Base-by-base conservation (phyloP, 2,329 filamentous ascomycete species). In the Sporothrix brasiliensis region DNA sequence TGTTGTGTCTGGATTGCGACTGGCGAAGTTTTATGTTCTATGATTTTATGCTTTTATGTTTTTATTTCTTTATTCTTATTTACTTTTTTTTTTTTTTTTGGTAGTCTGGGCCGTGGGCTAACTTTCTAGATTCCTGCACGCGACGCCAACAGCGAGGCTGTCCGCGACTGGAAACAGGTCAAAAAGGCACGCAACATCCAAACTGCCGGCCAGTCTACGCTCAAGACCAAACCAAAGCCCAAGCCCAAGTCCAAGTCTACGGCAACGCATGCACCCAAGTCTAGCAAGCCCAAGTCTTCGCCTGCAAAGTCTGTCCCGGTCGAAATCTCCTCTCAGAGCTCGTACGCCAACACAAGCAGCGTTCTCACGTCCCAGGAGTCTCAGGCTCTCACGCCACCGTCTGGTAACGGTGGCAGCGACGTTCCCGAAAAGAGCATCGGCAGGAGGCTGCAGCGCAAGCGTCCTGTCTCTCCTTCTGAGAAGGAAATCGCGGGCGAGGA, bases 111-210 rank as follows among this genome's bases (percentile, higher is more conserved):
- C 24, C n/a, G 14, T 41, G 30, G 67, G n/a, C 14, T 54, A 49
- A 39, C 44, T 27, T 16, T 5, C 7, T 60, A 70, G 69, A 69
- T 69, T 60, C 75, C 76, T 61, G 76, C 75, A 2, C 67, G 70
- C 50, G 73, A 79, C 77, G 77, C 75, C 9, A 79, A 71, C 65
- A 61, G 68, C 27, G 74, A 73, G 16, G 77, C 78, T 2, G 65
- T 79, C 16, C 67, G 70, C 27, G 75, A 74, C 13, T 79, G 78
- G 78, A 74, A 78, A 65, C n/a, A 21, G 5, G 61, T 69, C 49
- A 39, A 58, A 9, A 27, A 41, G 41, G 67, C 53, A 4, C 39
- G 6, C 44, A 68, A 58, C 24, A 13, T 30, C 41, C 30, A 56
- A 53, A 19, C 34, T n/a, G 24, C 52, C 14, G 30, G 47, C 49